Evolutionary conservation across 1,284 basidiomycete genomes (phyloP), one percentile per base, ranked within the genome.

Genomic region (Microbotryum violaceum): DNA sequence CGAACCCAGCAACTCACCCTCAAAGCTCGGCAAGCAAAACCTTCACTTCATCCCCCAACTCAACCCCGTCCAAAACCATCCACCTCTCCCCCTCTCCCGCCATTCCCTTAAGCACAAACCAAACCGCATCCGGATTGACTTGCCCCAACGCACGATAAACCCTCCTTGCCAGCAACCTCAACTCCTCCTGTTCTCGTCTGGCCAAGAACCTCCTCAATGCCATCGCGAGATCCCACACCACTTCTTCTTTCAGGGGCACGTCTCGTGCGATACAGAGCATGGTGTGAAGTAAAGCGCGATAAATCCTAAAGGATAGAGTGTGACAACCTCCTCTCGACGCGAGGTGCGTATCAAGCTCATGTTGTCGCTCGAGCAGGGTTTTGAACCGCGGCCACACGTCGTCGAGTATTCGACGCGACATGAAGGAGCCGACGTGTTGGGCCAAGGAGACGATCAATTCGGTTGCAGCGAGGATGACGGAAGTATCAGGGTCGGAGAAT

Each of bases 331-430:
- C 12, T 61, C 25, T 60, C 49, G 25, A 61, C 70, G 3, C 68
- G 70, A 82, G 79, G 49, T 83, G 78, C 16, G 69, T 66, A 6
- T 83, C 77, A 21, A 92, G 77, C 0, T 89, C 88, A 61, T 76
- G 87, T 23, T 77, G 74, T 31, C 77, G 71, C 70, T 92, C 89
- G 31, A 62, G 37, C 60, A 92, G 78, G 5, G 68, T 72, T 47
- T 77, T 78, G 71, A 93, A 88, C 31, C 81, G 82, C 2, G 92
- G 92, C 91, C 91, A 94, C 20, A 90, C 82, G 67, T 94, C 88
- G 66, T 93, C 88, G 81, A 90, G 86, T 21, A 96, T 81, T 55
- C 87, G 79, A 33, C 83, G 79, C 52, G 81, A 82, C 87, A 96
- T 90, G 76, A 89, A 93, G 56, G 82, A 82, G 18, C 91, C 91